These are phyloP conservation scores for Daedaleopsis sinensis DNA, from an alignment of 768 basidiomycete species.

Conservation along the genomic window DNA sequence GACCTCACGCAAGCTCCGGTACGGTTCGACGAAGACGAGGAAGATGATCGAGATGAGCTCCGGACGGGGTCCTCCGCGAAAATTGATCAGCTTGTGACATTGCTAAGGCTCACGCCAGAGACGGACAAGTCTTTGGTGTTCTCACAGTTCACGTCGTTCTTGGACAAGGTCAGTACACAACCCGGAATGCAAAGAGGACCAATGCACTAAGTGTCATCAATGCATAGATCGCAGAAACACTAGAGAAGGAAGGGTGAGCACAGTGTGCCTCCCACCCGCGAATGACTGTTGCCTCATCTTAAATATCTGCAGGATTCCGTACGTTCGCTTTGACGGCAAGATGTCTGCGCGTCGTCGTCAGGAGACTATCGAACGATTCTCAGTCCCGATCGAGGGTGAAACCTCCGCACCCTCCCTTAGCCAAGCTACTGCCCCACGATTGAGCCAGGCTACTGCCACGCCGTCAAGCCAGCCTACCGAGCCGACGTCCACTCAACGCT, in stretches of 20 bases:
- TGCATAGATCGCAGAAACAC: conserved; percentile 64
- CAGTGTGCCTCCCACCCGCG: background rate
- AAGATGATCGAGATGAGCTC: conserved; percentile 42
- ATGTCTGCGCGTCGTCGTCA: conserved; percentile 82
- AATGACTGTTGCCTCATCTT: background rate
- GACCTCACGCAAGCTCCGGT: conserved; percentile 67
- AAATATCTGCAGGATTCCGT: conserved; percentile 58
- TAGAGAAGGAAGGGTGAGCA: conserved; percentile 66
- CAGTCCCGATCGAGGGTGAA: conserved; percentile 57
- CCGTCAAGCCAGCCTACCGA: conserved; percentile 5
- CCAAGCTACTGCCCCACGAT: conserved; percentile 1
- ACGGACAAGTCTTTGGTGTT: conserved; percentile 86
- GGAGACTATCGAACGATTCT: conserved; percentile 76
- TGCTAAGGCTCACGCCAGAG: conserved; percentile 66
- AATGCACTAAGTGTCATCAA: background rate
- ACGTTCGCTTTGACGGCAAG: conserved; percentile 82
- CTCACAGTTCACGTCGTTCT: conserved; percentile 86
- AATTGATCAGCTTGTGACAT: conserved; percentile 77
- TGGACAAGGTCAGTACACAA: conserved; percentile 62
- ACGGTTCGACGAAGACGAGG: conserved; percentile 40
- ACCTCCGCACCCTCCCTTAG: conserved; percentile 4
- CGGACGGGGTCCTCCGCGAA: conserved; percentile 75
- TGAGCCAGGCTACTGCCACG: conserved; percentile 10
- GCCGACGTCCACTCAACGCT: conserved; percentile 4
- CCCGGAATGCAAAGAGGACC: background rate